Evolutionary conservation across 257 asterid genomes (phyloP), one percentile per base, ranked within the genome.

Genomic region (Vinca minor): DNA sequence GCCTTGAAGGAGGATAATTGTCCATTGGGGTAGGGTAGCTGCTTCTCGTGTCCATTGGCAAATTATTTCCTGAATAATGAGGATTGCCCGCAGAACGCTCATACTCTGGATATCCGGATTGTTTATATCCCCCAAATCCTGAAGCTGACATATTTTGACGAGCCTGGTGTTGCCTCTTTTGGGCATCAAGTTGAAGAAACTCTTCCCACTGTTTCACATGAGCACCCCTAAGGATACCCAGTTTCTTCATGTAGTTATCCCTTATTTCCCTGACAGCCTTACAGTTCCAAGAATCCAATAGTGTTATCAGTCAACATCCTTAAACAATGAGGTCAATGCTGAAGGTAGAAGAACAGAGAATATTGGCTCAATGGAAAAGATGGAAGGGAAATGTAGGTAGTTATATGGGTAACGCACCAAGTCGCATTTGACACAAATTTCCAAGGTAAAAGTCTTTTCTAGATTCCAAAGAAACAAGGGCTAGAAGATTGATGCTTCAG

Each of bases 121-220:
- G 91, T 59, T 79, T 83, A 67, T 87, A 83, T 57, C 81, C 83
- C 65, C 80, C 73, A 65, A 79, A 80, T 13, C 78, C 94, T 59
- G 96, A 74, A 62, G 84, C 63, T 11, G 92, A 58, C 52, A 81
- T 44, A 38, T 72, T 76, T 14, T 70, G 91, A 21, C 67, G 76
- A 69, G 83, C 76, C 74, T 71, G 77, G 29, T 66, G 86, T 66
- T 84, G 95, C 78, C 82, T 80, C 77, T 84, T 80, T 59, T 70
- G 94, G 67, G 73, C 83, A 76, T 93, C 89, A 57, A 46, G 70
- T 61, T 73, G 94, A 77, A 93, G 86, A 78, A 93, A 87, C 76
- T 84, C 96, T 62, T 83, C 94, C 95, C 96, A 83, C 77, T 85
- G 79, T 65, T 76, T 85, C 62, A 86, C 88, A 68, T 87, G 97